Percentiles rank a stretch among this genome's conserved stretches.
These are phyloP conservation scores for Polytolypa hystricis DNA, from an alignment of 2,329 filamentous ascomycete species.

Conservation along the genomic window DNA sequence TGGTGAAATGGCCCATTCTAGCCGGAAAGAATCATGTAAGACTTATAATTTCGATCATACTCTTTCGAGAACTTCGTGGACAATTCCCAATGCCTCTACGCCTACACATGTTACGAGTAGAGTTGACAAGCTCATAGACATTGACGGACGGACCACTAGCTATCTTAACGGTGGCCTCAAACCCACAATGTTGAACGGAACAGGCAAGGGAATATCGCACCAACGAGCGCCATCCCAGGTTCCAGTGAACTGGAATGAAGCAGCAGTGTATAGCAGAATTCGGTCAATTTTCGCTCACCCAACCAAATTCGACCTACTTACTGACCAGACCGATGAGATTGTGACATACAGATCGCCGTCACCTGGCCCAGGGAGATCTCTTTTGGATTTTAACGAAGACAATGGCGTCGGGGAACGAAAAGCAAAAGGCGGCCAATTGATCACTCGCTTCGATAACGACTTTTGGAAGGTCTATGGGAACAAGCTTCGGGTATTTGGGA, in stretches of 20 bases:
- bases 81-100: neutral
- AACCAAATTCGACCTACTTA: slow-evolving; percentile 21
- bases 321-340: slow-evolving; percentile 13
- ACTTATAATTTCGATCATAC: neutral
- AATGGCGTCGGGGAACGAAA: slow-evolving; percentile 16
- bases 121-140: slow-evolving; percentile 2
- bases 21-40: neutral
- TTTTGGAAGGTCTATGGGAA: slow-evolving; percentile 52
- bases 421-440: slow-evolving; percentile 30
- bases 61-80: neutral
- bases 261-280: slow-evolving; percentile 5
- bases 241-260: slow-evolving; percentile 6
- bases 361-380: slow-evolving; percentile 4
- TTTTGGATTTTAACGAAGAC: slow-evolving; percentile 6
- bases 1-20: slow-evolving; percentile 18
- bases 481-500: slow-evolving; percentile 50
- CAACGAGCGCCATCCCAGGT: slow-evolving; percentile 3
- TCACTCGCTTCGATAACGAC: slow-evolving; percentile 40
- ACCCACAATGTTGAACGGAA: neutral
- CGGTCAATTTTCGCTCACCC: slow-evolving; percentile 19
- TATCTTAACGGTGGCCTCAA: neutral
- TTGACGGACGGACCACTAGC: too few species aligned
- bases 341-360: neutral
- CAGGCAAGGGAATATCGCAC: neutral
- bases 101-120: neutral